Conservation (phyloP, 495 filamentous ascomycete genomes). For the Glarea lozoyensis region DNA sequence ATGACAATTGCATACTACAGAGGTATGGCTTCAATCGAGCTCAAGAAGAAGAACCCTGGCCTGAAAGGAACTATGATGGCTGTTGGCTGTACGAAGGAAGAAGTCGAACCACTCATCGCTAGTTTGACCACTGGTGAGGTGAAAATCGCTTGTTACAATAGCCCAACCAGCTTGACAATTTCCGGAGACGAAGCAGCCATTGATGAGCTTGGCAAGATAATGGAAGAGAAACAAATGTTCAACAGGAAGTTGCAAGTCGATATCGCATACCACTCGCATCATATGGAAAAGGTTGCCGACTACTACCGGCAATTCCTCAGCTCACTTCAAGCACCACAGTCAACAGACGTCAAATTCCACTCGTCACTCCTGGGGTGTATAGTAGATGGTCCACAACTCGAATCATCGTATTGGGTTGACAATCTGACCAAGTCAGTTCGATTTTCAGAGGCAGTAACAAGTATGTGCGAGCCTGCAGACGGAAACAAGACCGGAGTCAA, state of each 20-base stretch:
- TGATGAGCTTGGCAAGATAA: conserved; percentile 34
- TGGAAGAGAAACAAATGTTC: conserved; percentile 39
- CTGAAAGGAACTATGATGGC: conserved; percentile 42
- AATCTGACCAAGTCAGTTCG: conserved; percentile 45
- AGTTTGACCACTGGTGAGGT: conserved; percentile 10
- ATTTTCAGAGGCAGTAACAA: conserved; percentile 34
- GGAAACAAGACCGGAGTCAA: conserved; percentile 14
- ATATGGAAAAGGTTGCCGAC: conserved; percentile 44
- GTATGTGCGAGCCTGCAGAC: conserved; percentile 24
- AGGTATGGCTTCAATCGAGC: conserved; percentile 12
- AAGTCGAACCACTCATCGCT: conserved; percentile 29
- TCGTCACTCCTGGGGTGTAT: conserved; percentile 32
- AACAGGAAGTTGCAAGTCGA: conserved; percentile 46
- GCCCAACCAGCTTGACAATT: conserved; percentile 48
- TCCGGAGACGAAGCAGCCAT: conserved; percentile 45
- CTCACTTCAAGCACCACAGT: conserved; percentile 21
- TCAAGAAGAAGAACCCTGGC: conserved; percentile 7
- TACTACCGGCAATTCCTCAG: conserved; percentile 21
- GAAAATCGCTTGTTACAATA: conserved; percentile 47
- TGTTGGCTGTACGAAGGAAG: conserved; percentile 36
- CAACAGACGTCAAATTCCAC: conserved; percentile 33
- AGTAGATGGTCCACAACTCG: conserved; percentile 22
- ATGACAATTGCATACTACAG: conserved; percentile 47
- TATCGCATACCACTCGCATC: conserved; percentile 55
- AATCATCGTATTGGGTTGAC: conserved; percentile 44